Base-by-base conservation (phyloP, 495 filamentous ascomycete genomes). In the Aspergillus bertholletiae region DNA sequence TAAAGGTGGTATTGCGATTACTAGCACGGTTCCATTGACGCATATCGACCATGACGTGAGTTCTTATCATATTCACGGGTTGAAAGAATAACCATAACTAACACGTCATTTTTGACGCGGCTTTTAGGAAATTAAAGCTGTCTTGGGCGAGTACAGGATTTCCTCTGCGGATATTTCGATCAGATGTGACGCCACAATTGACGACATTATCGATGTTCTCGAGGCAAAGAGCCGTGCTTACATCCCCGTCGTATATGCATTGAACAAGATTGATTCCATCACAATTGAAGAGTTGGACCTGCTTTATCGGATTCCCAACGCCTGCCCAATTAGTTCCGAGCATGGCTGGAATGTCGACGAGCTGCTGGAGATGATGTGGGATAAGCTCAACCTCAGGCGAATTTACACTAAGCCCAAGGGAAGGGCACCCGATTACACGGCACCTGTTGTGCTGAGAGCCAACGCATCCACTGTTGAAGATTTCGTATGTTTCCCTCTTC, bases 391-490 rank as follows among this genome's bases (percentile, higher is more conserved):
- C 63, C 79, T 98, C 53, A 84, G 89, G 56, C 81, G 94, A 63
- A 87, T 98, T 49, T 98, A 98, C 80, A 98, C 94, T 50, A 98
- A 98, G 75, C 94, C 94, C 58, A 97, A 97, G 76, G 93, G 93
- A 53, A 90, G 87, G 74, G 77, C 89, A 67, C 94, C 94, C 35
- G 95, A 98, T 73, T 98, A 97, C 74, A 85, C 82, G 54, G 78
- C 88, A 44, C 94, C 94, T 48, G 94, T 98, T 41, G 94, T 98
- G 62, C 80, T 98, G 49, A 83, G 87, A 63, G 81, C 87, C 52
- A 84, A 74, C 18, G 87, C 82, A 59, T 93, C 90, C 73, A 96
- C 90, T 15, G 86, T 98, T 40, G 94, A 98, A 66, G 95, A 97
- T 66, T 98, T 98, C 72, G 92, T 96, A 81, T 75, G 90, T n/a